These are phyloP conservation scores for Alternaria triticimaculans DNA, from an alignment of 2,329 filamentous ascomycete genomes.

Conservation along the genomic window DNA sequence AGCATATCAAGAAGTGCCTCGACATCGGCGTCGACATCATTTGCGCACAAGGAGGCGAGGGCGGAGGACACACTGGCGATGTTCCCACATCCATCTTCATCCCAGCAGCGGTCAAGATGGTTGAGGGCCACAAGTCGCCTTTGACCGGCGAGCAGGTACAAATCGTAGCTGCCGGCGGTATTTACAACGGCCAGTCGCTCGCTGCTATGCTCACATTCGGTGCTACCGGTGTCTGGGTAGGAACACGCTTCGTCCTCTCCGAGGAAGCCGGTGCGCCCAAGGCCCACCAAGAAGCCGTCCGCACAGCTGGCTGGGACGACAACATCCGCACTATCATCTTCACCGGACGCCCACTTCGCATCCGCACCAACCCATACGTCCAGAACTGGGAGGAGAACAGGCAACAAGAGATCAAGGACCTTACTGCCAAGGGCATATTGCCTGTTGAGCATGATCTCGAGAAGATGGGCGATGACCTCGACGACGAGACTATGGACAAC, in stretches of 20 bases:
- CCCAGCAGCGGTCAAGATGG: slow-evolving; percentile 84
- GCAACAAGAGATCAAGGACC: slow-evolving; percentile 85
- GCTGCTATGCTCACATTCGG: slow-evolving; percentile 93
- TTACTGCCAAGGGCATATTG: slow-evolving; percentile 86
- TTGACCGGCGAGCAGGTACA: slow-evolving; percentile 87
- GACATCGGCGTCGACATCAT: slow-evolving; percentile 91
- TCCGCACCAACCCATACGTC: slow-evolving; percentile 94
- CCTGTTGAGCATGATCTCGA: slow-evolving; percentile 96
- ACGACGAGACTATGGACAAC: slow-evolving; percentile 90
- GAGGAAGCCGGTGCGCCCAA: slow-evolving; percentile 94
- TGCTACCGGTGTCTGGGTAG: slow-evolving; percentile 92
- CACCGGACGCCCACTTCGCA: slow-evolving; percentile 92
- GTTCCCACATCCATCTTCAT: slow-evolving; percentile 92
- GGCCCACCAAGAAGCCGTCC: slow-evolving; percentile 93
- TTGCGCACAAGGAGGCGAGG: slow-evolving; percentile 97
- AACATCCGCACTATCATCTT: slow-evolving; percentile 98
- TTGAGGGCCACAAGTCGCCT: slow-evolving; percentile 81
- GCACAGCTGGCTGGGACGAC: slow-evolving; percentile 90
- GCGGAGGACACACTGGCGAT: slow-evolving; percentile 94
- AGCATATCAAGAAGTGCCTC: slow-evolving; percentile 97
- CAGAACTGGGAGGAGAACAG: slow-evolving; percentile 96
- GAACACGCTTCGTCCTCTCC: slow-evolving; percentile 91
- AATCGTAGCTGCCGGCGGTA: slow-evolving; percentile 91
- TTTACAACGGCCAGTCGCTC: slow-evolving; percentile 89
- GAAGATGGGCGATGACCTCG: slow-evolving; percentile 68